Evolutionary conservation across 169 alveolate genomes (phyloP).

Genomic region (Eimeria mitis): DNA sequence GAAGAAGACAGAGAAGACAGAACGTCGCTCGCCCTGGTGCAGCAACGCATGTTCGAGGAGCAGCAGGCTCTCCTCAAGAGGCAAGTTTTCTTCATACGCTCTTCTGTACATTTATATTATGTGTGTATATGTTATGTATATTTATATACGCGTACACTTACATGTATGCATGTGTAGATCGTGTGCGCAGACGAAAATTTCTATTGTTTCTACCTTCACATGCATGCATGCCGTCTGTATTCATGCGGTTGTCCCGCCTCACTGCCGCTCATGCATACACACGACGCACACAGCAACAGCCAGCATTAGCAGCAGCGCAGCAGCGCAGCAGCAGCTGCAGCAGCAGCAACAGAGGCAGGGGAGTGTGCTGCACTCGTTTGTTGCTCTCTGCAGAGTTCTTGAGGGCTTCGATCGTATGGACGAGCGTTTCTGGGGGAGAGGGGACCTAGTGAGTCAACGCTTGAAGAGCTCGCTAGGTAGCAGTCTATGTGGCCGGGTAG

Average conservation of each 20-base stretch:
- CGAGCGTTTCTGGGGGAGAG: slow-evolving; percentile 1
- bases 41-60: slow-evolving; percentile 31
- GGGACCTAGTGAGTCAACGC: not conserved
- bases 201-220: no score
- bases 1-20: slow-evolving; percentile 12
- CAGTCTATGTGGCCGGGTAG: not conserved
- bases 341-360: not conserved
- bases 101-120: not conserved
- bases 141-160: no score
- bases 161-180: not conserved
- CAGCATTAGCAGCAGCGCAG: no score
- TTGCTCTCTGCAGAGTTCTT: not conserved
- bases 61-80: slow-evolving; percentile 14
- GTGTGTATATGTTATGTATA: no score
- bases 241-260: no score
- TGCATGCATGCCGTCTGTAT: no score
- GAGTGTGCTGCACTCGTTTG: not conserved
- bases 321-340: not conserved
- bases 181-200: no score
- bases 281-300: not conserved
- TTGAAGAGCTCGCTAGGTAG: not conserved
- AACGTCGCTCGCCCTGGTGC: not conserved
- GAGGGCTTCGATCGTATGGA: not conserved
- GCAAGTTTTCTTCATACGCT: not conserved
- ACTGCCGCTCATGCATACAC: no score